Conservation (phyloP, 2,329 filamentous ascomycete genomes). For the Beauveria medogensis region DNA sequence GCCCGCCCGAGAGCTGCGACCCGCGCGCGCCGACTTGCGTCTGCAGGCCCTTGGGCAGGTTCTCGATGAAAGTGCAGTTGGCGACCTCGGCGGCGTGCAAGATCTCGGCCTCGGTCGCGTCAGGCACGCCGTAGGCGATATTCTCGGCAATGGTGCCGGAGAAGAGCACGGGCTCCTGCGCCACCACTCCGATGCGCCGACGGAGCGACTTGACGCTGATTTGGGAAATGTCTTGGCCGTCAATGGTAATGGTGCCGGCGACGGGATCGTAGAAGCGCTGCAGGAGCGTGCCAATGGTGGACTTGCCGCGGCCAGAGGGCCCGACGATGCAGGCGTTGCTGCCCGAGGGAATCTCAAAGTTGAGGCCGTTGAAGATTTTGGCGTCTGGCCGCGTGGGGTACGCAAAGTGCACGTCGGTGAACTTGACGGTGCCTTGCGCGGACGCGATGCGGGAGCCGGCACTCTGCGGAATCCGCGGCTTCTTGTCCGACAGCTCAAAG, state of each 20-base stretch:
- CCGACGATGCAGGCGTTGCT: constrained; percentile 95
- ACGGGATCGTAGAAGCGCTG: constrained; percentile 86
- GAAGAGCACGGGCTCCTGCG: constrained; percentile 90
- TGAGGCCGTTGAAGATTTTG: constrained; percentile 77
- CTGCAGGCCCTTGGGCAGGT: constrained; percentile 92
- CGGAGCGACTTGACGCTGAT: constrained; percentile 93
- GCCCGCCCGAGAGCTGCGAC: constrained; percentile 87
- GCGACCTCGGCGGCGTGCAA: constrained; percentile 79
- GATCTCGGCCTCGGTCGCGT: constrained; percentile 71
- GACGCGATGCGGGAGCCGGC: constrained; percentile 70
- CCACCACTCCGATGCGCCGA: constrained; percentile 87
- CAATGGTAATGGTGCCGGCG: constrained; percentile 68
- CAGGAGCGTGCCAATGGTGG: constrained; percentile 81
- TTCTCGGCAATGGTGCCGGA: constrained; percentile 80
- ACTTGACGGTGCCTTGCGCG: constrained; percentile 80
- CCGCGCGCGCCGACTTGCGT: constrained; percentile 92
- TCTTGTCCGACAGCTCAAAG: constrained; percentile 89
- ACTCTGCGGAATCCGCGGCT: constrained; percentile 77
- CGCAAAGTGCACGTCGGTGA: constrained; percentile 76
- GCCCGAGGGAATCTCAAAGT: constrained; percentile 86
- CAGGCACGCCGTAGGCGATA: constrained; percentile 82
- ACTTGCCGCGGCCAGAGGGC: constrained; percentile 92
- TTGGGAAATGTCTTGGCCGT: constrained; percentile 69
- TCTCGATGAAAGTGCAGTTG: constrained; percentile 93
- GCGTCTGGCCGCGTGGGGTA: constrained; percentile 94